Evolutionary conservation across 257 asterid species (phyloP).

Genomic region (Ehretia macrophylla): DNA sequence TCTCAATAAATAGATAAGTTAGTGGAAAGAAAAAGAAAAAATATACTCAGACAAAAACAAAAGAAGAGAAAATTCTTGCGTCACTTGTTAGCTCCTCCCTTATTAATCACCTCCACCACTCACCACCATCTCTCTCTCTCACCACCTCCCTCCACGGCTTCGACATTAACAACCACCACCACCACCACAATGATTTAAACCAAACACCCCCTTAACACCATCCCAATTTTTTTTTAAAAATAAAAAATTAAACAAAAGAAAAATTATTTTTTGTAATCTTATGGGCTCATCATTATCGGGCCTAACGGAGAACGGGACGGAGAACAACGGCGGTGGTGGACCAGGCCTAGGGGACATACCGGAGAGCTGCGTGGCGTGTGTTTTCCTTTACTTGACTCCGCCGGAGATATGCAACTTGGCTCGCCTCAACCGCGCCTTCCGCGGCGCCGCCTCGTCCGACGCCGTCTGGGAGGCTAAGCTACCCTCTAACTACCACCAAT

Average conservation of each 20-base stretch:
- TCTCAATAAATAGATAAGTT: no score
- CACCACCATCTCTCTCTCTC: neutral
- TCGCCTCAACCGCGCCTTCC: slow-evolving; percentile 91
- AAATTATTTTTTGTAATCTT: neutral
- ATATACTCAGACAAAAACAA: neutral
- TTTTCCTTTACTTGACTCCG: slow-evolving; percentile 71
- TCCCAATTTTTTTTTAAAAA: neutral
- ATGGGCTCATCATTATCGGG: slow-evolving; percentile 93
- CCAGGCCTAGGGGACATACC: slow-evolving; percentile 98
- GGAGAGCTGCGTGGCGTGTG: slow-evolving; percentile 93
- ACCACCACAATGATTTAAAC: neutral
- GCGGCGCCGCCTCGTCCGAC: slow-evolving; percentile 98
- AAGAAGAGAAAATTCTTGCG: neutral
- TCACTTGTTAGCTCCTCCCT: neutral
- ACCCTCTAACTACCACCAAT: slow-evolving; percentile 67
- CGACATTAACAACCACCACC: neutral
- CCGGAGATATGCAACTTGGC: slow-evolving; percentile 97
- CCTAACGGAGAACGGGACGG: slow-evolving; percentile 71
- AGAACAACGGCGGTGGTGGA: slow-evolving; percentile 25
- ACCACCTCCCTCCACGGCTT: neutral
- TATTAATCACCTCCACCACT: slow-evolving; percentile 7
- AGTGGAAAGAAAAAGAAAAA: neutral
- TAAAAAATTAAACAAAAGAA: no score
- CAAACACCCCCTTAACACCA: neutral
- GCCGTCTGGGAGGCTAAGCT: slow-evolving; percentile 97